Conservation (phyloP, 1,284 basidiomycete genomes). For the Sporisorium graminicola region DNA sequence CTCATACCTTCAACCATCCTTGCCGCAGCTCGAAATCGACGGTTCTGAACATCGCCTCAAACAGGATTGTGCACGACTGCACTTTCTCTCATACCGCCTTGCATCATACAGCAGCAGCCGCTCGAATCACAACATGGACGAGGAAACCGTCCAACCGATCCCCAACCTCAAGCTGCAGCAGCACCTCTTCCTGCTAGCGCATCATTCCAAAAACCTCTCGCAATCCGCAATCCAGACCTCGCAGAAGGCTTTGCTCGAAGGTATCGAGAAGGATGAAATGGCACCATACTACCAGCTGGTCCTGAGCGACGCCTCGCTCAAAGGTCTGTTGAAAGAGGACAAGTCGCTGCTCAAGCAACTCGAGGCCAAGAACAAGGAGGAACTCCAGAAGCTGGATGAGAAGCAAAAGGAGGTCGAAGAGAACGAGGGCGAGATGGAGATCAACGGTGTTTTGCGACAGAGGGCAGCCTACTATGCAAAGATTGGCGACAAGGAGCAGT, state of each 20-base stretch:
- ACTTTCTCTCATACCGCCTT: neutral
- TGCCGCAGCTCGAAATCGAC: neutral
- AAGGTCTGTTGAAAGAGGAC: slow-evolving; percentile 72
- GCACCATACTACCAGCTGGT: slow-evolving; percentile 65
- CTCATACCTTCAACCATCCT: slow-evolving; percentile 2
- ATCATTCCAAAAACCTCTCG: slow-evolving; percentile 43
- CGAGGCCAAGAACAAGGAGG: slow-evolving; percentile 81
- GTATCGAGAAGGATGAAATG: slow-evolving; percentile 81
- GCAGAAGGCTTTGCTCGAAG: slow-evolving; percentile 77
- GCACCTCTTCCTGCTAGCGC: slow-evolving; percentile 62
- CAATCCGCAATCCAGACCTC: slow-evolving; percentile 72
- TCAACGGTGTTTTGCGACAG: slow-evolving; percentile 87
- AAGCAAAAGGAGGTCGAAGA: slow-evolving; percentile 87
- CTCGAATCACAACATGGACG: slow-evolving; percentile 53
- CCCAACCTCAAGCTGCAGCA: slow-evolving; percentile 68
- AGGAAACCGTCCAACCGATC: slow-evolving; percentile 65
- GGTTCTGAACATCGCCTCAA: neutral
- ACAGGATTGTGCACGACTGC: neutral
- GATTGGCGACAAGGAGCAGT: slow-evolving; percentile 84
- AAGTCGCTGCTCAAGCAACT: slow-evolving; percentile 77
- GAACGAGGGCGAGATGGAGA: slow-evolving; percentile 92
- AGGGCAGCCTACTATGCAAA: slow-evolving; percentile 86
- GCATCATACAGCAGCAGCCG: neutral
- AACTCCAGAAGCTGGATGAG: slow-evolving; percentile 82
- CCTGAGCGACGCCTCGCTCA: slow-evolving; percentile 64